Conservation (phyloP, 2,329 filamentous ascomycete genomes). For the Cercospora citrullina region DNA sequence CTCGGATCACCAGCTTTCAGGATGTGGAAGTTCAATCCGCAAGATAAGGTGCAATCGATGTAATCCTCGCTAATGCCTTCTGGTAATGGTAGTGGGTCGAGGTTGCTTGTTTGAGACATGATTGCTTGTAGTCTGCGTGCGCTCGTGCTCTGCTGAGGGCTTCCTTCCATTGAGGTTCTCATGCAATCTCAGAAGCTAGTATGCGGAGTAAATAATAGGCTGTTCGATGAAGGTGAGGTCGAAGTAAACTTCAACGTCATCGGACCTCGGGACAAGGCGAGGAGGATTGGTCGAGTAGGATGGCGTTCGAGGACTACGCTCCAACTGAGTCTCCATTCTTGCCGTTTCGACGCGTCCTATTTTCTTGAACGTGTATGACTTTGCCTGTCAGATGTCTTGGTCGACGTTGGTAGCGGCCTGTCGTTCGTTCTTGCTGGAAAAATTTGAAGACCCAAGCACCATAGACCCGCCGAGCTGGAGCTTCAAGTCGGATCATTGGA, state of each 20-base stretch:
- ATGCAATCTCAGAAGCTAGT: neutral
- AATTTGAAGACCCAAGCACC: no score
- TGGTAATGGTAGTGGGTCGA: slow-evolving; percentile 56
- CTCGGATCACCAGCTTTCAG: slow-evolving; percentile 55
- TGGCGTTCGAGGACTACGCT: neutral
- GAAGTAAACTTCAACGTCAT: neutral
- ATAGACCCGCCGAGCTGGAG: no score
- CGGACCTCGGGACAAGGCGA: slow-evolving; percentile 11
- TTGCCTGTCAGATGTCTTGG: no score
- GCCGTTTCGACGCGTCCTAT: neutral
- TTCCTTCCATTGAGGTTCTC: neutral
- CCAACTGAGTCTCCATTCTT: neutral
- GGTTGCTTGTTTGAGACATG: slow-evolving; percentile 17
- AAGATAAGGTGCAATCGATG: slow-evolving; percentile 54
- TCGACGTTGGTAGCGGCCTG: no score
- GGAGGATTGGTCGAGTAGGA: neutral
- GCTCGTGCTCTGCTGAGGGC: neutral
- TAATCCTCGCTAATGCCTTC: slow-evolving; percentile 57
- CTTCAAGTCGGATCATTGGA: no score
- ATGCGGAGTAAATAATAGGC: neutral
- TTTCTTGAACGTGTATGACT: neutral
- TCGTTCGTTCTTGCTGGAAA: no score
- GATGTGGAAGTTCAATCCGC: slow-evolving; percentile 62
- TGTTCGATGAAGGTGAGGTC: neutral
- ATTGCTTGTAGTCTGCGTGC: slow-evolving; percentile 3